Evolutionary conservation across 805 yeast genomes (phyloP).

Genomic region (Wickerhamiella alocasiicola): DNA sequence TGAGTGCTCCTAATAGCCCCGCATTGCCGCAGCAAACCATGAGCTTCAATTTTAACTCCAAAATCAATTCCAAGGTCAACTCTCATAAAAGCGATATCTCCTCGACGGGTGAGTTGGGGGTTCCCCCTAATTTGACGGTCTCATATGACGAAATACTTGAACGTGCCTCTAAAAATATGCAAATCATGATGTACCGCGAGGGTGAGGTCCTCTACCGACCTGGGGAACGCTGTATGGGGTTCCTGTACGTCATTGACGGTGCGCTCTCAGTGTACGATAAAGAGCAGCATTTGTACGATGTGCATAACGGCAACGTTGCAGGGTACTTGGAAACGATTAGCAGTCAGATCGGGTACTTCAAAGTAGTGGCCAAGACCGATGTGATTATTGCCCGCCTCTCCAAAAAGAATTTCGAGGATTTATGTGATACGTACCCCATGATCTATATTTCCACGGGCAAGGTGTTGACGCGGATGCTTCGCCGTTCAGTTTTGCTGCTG

Average conservation of each 20-base stretch:
- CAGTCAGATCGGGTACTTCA: conserved; percentile 67
- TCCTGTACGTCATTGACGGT: conserved; percentile 74
- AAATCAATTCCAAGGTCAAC: neutral
- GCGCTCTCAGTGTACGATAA: conserved; percentile 46
- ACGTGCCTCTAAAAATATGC: conserved; percentile 38
- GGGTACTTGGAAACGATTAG: conserved; percentile 76
- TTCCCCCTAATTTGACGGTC: conserved; percentile 34
- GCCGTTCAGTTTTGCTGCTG: conserved; percentile 29
- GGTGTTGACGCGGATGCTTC: conserved; percentile 49
- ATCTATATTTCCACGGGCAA: conserved; percentile 69
- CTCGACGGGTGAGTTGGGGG: neutral
- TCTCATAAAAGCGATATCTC: neutral
- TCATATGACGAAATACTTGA: conserved; percentile 30
- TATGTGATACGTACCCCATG: conserved; percentile 65
- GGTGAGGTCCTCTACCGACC: conserved; percentile 51
- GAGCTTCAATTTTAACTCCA: conserved; percentile 17
- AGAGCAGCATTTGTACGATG: conserved; percentile 38
- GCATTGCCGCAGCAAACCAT: conserved; percentile 19
- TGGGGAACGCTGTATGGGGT: conserved; percentile 55
- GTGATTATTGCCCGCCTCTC: conserved; percentile 63
- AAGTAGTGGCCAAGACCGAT: conserved; percentile 48
- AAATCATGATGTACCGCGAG: conserved; percentile 40
- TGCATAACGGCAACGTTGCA: conserved; percentile 68
- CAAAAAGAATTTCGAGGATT: conserved; percentile 44
- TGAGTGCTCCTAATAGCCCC: conserved; percentile 22